Percentiles rank a stretch among this genome's conserved stretches.
These are phyloP conservation scores for Apostasia shenzhenica DNA, from an alignment of 106 monocot species.

Conservation along the genomic window DNA sequence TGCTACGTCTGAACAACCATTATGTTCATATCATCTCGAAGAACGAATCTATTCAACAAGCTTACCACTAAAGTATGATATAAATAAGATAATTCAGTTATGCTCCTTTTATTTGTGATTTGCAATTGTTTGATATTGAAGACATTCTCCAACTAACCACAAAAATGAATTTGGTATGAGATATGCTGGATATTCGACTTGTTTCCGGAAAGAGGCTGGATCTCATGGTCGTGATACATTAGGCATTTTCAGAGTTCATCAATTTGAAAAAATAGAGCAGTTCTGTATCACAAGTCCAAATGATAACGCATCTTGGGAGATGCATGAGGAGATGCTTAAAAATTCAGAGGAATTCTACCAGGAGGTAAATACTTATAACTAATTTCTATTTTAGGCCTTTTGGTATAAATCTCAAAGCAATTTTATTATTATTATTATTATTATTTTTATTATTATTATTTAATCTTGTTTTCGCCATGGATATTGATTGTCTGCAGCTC, in stretches of 20 bases:
- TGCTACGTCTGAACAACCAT: constrained; percentile 93
- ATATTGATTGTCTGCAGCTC: constrained; percentile 29
- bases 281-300: constrained; percentile 88
- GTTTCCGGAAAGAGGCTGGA: constrained; percentile 95
- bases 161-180: constrained; percentile 15
- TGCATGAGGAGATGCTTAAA: constrained; percentile 95
- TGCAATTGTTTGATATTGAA: not conserved
- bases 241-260: constrained; percentile 96
- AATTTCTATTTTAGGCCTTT: not conserved
- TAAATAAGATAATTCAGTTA: not conserved
- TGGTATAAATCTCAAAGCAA: not conserved
- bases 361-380: constrained; percentile 27
- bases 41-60: constrained; percentile 70
- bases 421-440: too few species aligned
- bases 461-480: too few species aligned
- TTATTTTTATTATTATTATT: too few species aligned
- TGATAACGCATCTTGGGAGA: constrained; percentile 87
- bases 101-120: not conserved
- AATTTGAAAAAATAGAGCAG: constrained; percentile 96
- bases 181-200: constrained; percentile 94
- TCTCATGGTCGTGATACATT: constrained; percentile 94
- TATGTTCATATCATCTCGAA: constrained; percentile 86
- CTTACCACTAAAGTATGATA: constrained; percentile 54
- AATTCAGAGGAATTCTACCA: constrained; percentile 94
- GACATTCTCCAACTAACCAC: not conserved